Evolutionary conservation across 495 filamentous ascomycete species (phyloP).

Genomic region (Cercophora newfieldiana): DNA sequence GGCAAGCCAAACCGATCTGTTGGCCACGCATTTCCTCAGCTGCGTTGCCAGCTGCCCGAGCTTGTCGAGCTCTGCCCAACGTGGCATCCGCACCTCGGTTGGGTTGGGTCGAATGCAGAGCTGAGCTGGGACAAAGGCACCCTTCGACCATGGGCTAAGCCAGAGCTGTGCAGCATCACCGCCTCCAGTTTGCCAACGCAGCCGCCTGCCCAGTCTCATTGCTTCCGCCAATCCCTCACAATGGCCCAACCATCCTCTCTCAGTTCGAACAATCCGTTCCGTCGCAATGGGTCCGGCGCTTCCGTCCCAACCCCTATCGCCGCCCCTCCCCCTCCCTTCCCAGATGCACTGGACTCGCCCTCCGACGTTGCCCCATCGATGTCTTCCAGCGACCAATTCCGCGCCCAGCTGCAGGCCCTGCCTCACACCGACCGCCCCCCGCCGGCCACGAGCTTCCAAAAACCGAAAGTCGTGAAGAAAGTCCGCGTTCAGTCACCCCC

Average conservation of each 20-base stretch:
- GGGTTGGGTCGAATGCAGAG: slow-evolving; percentile 16
- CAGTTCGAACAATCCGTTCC: slow-evolving; percentile 51
- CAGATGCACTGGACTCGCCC: slow-evolving; percentile 18
- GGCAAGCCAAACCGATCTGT: background rate
- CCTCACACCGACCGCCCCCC: slow-evolving; percentile 34
- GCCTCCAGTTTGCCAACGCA: slow-evolving; percentile 9
- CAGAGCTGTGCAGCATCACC: slow-evolving; percentile 9
- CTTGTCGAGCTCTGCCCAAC: slow-evolving; percentile 9
- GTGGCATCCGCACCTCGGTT: background rate
- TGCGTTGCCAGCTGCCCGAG: background rate
- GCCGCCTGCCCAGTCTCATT: background rate
- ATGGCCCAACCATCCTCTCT: slow-evolving; percentile 39
- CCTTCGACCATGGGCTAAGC: slow-evolving; percentile 28
- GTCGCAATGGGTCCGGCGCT: slow-evolving; percentile 35
- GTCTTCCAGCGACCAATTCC: slow-evolving; percentile 33
- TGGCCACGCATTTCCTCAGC: background rate
- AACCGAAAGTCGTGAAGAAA: slow-evolving; percentile 52
- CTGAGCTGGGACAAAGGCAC: slow-evolving; percentile 18
- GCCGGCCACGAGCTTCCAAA: slow-evolving; percentile 44
- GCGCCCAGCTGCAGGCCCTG: slow-evolving; percentile 29
- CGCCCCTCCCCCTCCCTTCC: slow-evolving; percentile 22
- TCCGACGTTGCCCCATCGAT: slow-evolving; percentile 24
- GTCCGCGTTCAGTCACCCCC: slow-evolving; percentile 59
- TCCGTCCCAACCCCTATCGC: slow-evolving; percentile 18
- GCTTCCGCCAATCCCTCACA: background rate